Percentiles rank a stretch among this genome's conserved stretches.
Evolutionary conservation across 305 asterid species (phyloP).

Genomic region (Rubia tinctorum): DNA sequence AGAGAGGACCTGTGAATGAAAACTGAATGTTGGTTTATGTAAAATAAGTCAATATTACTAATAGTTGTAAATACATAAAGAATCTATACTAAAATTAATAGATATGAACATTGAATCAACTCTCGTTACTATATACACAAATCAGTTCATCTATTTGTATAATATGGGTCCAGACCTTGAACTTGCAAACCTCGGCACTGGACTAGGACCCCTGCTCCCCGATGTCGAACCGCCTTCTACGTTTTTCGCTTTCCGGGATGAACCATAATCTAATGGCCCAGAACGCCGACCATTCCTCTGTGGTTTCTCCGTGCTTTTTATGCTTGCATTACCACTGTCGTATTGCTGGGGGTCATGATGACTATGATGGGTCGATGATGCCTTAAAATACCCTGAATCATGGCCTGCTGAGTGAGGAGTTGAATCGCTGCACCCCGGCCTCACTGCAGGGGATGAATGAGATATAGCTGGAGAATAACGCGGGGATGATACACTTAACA

Average conservation of each 20-base stretch:
- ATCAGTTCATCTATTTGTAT: conserved; percentile 44
- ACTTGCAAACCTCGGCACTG: conserved; percentile 89
- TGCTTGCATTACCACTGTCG: conserved; percentile 41
- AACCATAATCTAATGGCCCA: conserved; percentile 87
- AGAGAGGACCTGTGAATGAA: no score
- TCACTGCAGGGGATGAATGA: conserved; percentile 75
- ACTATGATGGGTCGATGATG: conserved; percentile 55
- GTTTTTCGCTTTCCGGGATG: conserved; percentile 57
- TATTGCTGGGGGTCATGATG: conserved; percentile 46
- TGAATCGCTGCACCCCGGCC: conserved; percentile 47
- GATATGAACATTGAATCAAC: neutral
- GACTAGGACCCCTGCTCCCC: conserved; percentile 84
- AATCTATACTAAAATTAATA: conserved; percentile 5
- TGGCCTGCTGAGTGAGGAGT: conserved; percentile 48
- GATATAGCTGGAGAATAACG: conserved; percentile 78
- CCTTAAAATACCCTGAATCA: conserved; percentile 60
- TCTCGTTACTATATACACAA: conserved; percentile 25
- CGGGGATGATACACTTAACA: conserved; percentile 63
- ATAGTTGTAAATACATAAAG: neutral
- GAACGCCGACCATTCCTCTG: conserved; percentile 64
- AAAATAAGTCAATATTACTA: neutral
- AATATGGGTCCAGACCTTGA: conserved; percentile 94
- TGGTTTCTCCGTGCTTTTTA: conserved; percentile 48
- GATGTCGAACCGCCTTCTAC: conserved; percentile 76
- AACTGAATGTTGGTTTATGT: neutral